Conservation (phyloP, 176 grass and related monocot species). For the Elymus sibiricus region DNA sequence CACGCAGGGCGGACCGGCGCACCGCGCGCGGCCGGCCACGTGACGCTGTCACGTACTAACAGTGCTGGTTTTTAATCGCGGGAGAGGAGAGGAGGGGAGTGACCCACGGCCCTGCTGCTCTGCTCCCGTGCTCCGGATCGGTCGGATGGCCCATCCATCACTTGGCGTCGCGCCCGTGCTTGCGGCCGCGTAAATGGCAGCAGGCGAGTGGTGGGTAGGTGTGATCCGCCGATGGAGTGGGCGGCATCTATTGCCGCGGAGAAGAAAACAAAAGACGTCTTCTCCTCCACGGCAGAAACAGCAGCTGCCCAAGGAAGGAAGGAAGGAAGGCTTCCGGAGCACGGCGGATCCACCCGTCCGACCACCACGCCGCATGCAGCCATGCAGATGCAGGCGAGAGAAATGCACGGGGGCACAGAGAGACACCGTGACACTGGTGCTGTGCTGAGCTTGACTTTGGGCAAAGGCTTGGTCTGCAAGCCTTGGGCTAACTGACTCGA, state of each 20-base stretch:
- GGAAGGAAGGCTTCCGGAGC: too few relatives aligned
- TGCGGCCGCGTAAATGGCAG: not conserved
- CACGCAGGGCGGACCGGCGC: not conserved
- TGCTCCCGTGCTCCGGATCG: too few relatives aligned
- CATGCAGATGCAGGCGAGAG: too few relatives aligned
- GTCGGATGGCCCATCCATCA: too few relatives aligned
- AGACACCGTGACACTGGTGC: too few relatives aligned
- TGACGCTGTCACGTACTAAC: not conserved
- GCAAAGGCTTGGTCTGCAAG: not conserved
- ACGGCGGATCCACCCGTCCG: not conserved
- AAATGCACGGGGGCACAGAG: too few relatives aligned
- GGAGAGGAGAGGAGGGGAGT: too few relatives aligned
- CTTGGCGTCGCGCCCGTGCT: not conserved
- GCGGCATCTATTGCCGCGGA: not conserved
- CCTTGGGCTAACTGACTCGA: not conserved
- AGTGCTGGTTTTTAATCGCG: too few relatives aligned
- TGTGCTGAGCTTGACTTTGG: not conserved
- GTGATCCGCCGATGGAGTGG: not conserved
- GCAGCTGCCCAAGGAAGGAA: too few relatives aligned
- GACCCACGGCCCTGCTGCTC: not conserved
- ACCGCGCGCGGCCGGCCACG: conserved; percentile 16
- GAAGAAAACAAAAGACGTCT: not conserved
- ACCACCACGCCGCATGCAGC: not conserved
- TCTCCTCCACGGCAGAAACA: not conserved
- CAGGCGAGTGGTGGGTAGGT: not conserved